Evolutionary conservation across 495 filamentous ascomycete genomes (phyloP), one percentile per base, ranked within the genome.

Genomic region (Aspergillus bridgeri): DNA sequence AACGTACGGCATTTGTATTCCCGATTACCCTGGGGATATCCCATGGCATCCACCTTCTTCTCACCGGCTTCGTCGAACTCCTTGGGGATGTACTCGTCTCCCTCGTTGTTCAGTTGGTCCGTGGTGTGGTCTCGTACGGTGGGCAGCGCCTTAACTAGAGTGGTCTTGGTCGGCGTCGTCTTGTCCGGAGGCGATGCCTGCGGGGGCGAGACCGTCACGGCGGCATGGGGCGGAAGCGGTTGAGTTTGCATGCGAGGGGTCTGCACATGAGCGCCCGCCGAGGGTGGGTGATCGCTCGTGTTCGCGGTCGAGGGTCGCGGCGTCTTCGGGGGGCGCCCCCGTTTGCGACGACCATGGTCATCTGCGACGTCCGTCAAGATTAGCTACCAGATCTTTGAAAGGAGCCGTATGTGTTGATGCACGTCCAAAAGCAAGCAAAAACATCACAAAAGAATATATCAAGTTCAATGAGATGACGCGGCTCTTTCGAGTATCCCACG

Each of bases 41-140:
- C 95, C 60, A 88, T 91, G 8, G 81, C 67, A 64, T 90, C 81
- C 23, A 96, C 94, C 80, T 99, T 99, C 68, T 88, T 90, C 74
- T 99, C 94, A 23, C 94, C 94, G 3, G 86, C 88, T 38, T 82
- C 90, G 69, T 99, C 95, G 54, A 86, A 90, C 74, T 99, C 94
- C 58, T 95, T 86, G 25, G 92, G 90, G 22, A 98, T 82, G 68
- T 97, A 99, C 75, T 99, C 94, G 68, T 98, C 95, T n/a, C 89
- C 88, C 67, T 91, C 91, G 9, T 88, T 81, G 27, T 86, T 91
- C 49, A 99, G 85, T 68, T 97, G 92, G 72, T 99, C 94, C 4
- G 95, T 98, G 9, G 94, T 99, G 67, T 99, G 94, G 67, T 99
- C 94, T 58, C 94, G 79, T 13, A 98, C 95, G 15, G 94, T 98